Base-by-base conservation (phyloP, 495 filamentous ascomycete species). In the Aspergillus wentii region DNA sequence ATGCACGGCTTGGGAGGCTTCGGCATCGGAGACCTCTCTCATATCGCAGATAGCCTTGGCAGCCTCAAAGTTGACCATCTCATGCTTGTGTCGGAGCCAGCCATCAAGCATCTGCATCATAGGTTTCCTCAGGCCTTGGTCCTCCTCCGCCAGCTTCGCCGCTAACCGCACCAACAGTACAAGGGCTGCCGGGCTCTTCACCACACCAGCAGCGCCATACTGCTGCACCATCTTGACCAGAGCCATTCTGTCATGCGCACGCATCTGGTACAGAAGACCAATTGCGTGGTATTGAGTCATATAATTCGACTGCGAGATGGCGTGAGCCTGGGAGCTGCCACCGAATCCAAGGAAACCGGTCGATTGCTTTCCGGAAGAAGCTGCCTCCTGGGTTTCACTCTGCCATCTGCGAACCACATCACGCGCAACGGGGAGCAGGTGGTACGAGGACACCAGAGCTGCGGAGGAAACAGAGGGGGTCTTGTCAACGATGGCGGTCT, bases 221-320 rank as follows among this genome's bases (percentile, higher is more conserved):
- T 97, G 94, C 65, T 99, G 92, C 10, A 97, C 92, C 94, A 99
- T 96, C 76, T 97, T 99, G n/a, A 97, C 92, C 49, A 99, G 65
- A 5, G 91, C 86, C 94, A 97, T 99, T 52, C 92, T 79, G 61
- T 99, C 92, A 47, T 95, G 88, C 40, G 85, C 85, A 53, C 92
- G 85, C 90, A 99, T 96, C 66, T 97, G 92, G 57, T 96, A 97
- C 30, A 99, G 63, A 23, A 99, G 78, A 32, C 94, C 92, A 71
- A 99, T 96, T 35, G 92, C 92, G 61, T 99, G 92, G 64, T 97
- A 99, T 62, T 99, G 92, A 30, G 86, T 86, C 89, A 96, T 97
- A 60, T 80, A 94, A 62, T 83, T 88, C 32, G 83, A 79, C 19
- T 87, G 80, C 21, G 76, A 72, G 46, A 83, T 65, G 27, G 83